These are phyloP conservation scores for Mycena kentingensis DNA, from an alignment of 768 basidiomycete genomes.

Conservation along the genomic window DNA sequence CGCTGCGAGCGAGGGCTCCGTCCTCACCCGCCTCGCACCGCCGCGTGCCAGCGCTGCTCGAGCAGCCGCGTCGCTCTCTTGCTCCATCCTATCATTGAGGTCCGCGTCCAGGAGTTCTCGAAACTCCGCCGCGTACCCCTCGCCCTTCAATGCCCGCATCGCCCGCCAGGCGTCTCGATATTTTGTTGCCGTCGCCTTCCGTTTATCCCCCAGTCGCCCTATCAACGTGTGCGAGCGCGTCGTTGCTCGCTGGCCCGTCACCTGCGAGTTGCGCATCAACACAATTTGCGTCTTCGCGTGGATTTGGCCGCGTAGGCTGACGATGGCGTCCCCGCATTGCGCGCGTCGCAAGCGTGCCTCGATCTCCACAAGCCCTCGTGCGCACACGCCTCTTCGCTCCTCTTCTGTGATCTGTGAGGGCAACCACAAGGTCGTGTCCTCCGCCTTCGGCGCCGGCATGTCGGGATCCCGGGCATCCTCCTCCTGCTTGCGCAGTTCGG, in stretches of 20 bases:
- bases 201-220: background rate
- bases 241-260: slow-evolving; percentile 1
- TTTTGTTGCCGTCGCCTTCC: background rate
- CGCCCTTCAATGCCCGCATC: background rate
- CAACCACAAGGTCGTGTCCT: slow-evolving; percentile 7
- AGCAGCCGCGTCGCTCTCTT: slow-evolving; percentile 5
- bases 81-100: slow-evolving; percentile 3
- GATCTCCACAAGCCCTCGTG: background rate
- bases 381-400: background rate
- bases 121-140: background rate
- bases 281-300: slow-evolving; percentile 11
- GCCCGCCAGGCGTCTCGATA: slow-evolving; percentile 3
- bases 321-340: slow-evolving; percentile 1
- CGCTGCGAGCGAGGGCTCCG: background rate
- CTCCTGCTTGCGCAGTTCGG: background rate
- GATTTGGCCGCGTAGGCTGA: background rate
- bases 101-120: slow-evolving; percentile 3
- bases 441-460: slow-evolving; percentile 3
- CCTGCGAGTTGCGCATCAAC: background rate
- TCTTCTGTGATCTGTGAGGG: slow-evolving; percentile 4
- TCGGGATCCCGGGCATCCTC: slow-evolving; percentile 8
- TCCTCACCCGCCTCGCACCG: background rate
- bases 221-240: slow-evolving; percentile 2
- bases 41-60: background rate
- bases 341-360: slow-evolving; percentile 3